These are phyloP conservation scores for Colletotrichum destructivum DNA, from an alignment of 2,329 filamentous ascomycete species.

Conservation along the genomic window DNA sequence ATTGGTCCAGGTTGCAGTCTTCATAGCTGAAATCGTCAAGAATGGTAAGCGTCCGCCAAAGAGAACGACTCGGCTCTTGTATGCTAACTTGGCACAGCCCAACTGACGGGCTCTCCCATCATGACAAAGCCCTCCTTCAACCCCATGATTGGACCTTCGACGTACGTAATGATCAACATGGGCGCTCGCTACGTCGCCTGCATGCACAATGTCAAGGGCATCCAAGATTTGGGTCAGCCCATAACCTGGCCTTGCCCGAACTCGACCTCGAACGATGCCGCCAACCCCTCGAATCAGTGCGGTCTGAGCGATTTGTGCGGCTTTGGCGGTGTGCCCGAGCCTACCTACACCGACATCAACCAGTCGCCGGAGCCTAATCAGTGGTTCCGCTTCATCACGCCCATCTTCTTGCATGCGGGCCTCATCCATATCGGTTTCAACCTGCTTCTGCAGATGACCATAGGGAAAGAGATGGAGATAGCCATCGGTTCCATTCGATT, in stretches of 20 bases:
- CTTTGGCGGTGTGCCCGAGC: constrained; percentile 82
- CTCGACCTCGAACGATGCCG: constrained; percentile 72
- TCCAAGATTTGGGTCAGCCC: constrained; percentile 67
- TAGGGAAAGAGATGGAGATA: constrained; percentile 93
- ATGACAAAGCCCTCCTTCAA: constrained; percentile 90
- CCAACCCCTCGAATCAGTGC: constrained; percentile 70
- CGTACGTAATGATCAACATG: constrained; percentile 95
- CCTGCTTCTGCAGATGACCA: constrained; percentile 88
- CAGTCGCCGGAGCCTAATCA: constrained; percentile 82
- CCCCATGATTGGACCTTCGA: constrained; percentile 95
- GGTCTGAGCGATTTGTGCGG: constrained; percentile 86
- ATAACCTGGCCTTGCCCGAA: constrained; percentile 87
- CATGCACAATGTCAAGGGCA: constrained; percentile 85
- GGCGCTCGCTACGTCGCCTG: constrained; percentile 93
- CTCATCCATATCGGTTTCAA: constrained; percentile 97
- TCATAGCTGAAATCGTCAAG: constrained; percentile 88
- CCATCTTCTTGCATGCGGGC: constrained; percentile 96
- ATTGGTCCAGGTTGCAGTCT: constrained; percentile 83
- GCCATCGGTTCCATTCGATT: constrained; percentile 92
- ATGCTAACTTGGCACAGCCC: constrained; percentile 61
- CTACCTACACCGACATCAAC: constrained; percentile 67
- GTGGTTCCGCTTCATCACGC: constrained; percentile 96
- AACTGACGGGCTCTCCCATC: constrained; percentile 84
- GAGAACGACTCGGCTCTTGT: no score
- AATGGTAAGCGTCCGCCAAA: constrained; percentile 74